Evolutionary conservation across 2,329 filamentous ascomycete species (phyloP).

Genomic region (Metarhizium rileyi): DNA sequence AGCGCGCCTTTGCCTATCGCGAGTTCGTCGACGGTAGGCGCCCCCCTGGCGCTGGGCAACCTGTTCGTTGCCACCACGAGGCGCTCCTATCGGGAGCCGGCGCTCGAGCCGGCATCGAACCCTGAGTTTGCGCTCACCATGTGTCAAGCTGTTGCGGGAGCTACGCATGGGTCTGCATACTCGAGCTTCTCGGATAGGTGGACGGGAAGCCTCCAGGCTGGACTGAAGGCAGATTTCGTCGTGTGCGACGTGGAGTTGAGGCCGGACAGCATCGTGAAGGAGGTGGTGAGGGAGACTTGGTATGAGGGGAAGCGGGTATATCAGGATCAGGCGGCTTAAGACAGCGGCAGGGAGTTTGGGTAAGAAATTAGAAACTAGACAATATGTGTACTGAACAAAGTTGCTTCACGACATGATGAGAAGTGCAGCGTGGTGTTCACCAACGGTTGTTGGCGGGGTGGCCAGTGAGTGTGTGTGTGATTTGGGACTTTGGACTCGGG

Average conservation of each 20-base stretch:
- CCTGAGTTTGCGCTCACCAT: conserved; percentile 42
- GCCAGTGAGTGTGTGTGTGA: too few species aligned
- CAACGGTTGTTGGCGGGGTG: too few species aligned
- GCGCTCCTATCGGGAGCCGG: conserved; percentile 40
- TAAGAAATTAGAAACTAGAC: too few species aligned
- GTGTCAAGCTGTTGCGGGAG: conserved; percentile 43
- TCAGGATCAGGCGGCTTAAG: not conserved
- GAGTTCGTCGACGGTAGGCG: conserved; percentile 48
- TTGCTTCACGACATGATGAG: too few species aligned
- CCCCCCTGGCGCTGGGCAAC: conserved; percentile 48
- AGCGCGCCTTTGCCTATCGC: conserved; percentile 52
- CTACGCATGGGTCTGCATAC: conserved; percentile 45
- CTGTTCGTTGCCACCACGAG: conserved; percentile 50
- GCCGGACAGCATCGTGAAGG: conserved; percentile 34
- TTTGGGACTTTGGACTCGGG: too few species aligned
- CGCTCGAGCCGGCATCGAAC: conserved; percentile 34
- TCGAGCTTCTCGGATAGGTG: conserved; percentile 47
- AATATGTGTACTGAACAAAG: too few species aligned
- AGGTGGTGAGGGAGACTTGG: conserved; percentile 42
- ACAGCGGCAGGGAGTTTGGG: not conserved
- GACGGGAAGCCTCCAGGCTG: conserved; percentile 41
- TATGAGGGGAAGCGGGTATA: conserved; percentile 36
- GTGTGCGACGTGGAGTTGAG: conserved; percentile 40
- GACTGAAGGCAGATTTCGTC: conserved; percentile 49
- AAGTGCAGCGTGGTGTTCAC: too few species aligned